A percentile compares a stretch with the other conserved stretches of the same genome.
phyloP scores from a whole-genome alignment of 2,329 filamentous ascomycete species.

The Cryphonectria naterciae region DNA sequence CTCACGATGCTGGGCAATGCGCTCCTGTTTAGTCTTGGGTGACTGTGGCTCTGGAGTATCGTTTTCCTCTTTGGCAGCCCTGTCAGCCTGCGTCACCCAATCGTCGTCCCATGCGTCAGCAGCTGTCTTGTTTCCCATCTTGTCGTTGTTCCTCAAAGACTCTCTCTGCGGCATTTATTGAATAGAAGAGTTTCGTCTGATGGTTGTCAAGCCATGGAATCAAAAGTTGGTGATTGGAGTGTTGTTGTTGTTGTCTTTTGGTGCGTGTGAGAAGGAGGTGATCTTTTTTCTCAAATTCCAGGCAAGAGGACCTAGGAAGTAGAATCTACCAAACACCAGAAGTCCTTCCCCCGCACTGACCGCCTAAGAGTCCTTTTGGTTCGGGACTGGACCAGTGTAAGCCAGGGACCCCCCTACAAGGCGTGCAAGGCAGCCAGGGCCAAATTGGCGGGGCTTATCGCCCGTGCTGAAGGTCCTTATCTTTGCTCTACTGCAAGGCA shows the following conservation, averaged over 20 bases:
- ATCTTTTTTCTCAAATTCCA: neutral
- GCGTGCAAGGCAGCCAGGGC: neutral
- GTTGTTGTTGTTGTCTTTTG: neutral
- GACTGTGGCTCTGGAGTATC: conserved; percentile 42
- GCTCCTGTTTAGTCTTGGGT: conserved; percentile 72
- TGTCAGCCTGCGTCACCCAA: conserved; percentile 81
- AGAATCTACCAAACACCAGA: neutral
- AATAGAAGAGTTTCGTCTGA: neutral
- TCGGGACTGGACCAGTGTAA: neutral
- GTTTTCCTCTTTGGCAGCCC: conserved; percentile 44
- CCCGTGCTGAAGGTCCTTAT: conserved; percentile 12
- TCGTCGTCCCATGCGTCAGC: conserved; percentile 89
- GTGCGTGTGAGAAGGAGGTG: neutral
- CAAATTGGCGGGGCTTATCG: conserved; percentile 23
- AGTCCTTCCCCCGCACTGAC: conserved; percentile 12
- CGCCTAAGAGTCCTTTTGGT: neutral
- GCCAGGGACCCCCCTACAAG: neutral
- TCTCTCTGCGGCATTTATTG: neutral
- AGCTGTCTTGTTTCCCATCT: conserved; percentile 54
- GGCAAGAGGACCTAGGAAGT: neutral
- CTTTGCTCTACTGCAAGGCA: neutral
- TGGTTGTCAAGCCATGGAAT: neutral
- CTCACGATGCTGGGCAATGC: conserved; percentile 78
- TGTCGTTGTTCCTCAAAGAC: conserved; percentile 29
- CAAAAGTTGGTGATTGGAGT: conserved; percentile 9